Percentiles rank a stretch among this genome's conserved stretches.
Evolutionary conservation across 2,329 filamentous ascomycete species (phyloP).

Genomic region (Xylariaceae sp.): DNA sequence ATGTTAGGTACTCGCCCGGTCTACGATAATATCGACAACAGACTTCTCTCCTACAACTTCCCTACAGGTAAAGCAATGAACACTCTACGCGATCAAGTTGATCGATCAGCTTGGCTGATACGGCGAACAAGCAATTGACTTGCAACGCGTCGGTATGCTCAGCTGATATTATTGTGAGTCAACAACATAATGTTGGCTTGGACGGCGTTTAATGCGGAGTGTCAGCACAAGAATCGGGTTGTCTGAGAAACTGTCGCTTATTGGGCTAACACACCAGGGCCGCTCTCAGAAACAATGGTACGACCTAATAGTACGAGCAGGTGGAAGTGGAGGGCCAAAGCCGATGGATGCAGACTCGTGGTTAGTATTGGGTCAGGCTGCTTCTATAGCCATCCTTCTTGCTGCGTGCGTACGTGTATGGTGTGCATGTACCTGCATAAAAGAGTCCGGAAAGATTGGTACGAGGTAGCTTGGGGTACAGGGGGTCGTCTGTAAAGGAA

Average conservation of each 20-base stretch:
- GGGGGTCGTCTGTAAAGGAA: not conserved
- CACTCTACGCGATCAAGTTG: not conserved
- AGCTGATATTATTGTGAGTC: conserved; percentile 5
- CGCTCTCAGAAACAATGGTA: not conserved
- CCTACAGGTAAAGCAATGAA: not conserved
- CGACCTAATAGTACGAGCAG: not conserved
- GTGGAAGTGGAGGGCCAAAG: not conserved
- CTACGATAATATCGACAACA: too few relatives aligned
- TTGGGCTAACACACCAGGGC: not conserved
- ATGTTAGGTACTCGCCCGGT: too few relatives aligned
- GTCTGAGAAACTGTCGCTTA: not conserved
- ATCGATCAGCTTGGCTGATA: conserved; percentile 16
- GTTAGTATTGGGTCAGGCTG: not conserved
- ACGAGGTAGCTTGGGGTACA: not conserved
- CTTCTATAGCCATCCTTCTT: not conserved
- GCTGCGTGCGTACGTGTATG: not conserved
- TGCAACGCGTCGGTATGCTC: conserved; percentile 1
- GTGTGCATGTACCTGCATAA: not conserved
- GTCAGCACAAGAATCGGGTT: conserved; percentile 8
- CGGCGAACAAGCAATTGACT: conserved; percentile 10
- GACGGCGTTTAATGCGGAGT: conserved; percentile 14
- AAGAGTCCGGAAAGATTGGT: not conserved
- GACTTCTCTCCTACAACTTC: too few relatives aligned
- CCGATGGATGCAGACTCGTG: not conserved
- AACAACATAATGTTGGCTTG: conserved; percentile 1